Evolutionary conservation across 352 stramenopile genomes (phyloP), one percentile per base, ranked within the genome.

Genomic region (Pythium graminicola): DNA sequence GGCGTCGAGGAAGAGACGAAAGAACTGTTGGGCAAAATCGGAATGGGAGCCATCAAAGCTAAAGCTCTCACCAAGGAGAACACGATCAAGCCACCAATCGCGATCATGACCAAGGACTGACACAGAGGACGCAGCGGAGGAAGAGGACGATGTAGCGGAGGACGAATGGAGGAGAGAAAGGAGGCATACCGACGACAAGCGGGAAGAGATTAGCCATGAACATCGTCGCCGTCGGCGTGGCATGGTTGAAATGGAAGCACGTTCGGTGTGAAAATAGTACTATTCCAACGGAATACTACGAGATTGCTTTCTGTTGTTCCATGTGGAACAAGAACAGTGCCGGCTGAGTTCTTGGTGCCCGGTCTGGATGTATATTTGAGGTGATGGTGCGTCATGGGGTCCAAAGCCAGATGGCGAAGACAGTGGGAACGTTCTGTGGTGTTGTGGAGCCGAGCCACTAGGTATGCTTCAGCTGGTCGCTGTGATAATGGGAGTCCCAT

Each of bases 11-110:
- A 69, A 76, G 31, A 71, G 62, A 36, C 63, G 61, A 43, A 74
- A 81, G 51, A 76, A 81, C 36, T 83, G 72, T 43, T 80, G 65
- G 11, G 68, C 67, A n/a, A 76, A 74, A 50, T 83, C 70, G 4
- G 72, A 73, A 42, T 76, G 68, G 6, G 60, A 63, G 26, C 68
- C 70, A 41, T 83, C 68, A 38, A 80, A 74, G 39, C 50, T 23
- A 48, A 76, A 78, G 40, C 57, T 44, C n/a, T 78, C 64, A 22
- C 70, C 59, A n/a, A 78, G 27, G 11, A 67, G 58, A 38, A 81
- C 38, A 17, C 42, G 50, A 24, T 43, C 35, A 11, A 45, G 41
- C 49, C 49, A 64, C 57, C 57, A 64, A 7, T 64, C 41, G 17
- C 20, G 22, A 17, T 57, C 56, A 27, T 40, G 54, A 19, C 54